phyloP scores from a whole-genome alignment of 768 basidiomycete species.

The Serendipita vermifera region DNA sequence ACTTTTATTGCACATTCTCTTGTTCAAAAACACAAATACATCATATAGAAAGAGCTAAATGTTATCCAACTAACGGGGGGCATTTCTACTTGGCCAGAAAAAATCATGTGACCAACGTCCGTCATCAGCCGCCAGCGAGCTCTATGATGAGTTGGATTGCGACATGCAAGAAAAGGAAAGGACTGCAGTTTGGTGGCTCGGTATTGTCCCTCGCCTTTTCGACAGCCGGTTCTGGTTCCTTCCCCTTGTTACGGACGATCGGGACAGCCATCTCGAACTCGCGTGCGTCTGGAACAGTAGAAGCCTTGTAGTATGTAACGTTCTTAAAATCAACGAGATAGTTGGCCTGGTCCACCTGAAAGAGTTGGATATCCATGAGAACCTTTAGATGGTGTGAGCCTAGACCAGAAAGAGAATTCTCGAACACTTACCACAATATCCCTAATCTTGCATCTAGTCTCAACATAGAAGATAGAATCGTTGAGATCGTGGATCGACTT shows the following conservation, averaged over 20 bases:
- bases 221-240: slow-evolving; percentile 43
- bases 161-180: slow-evolving; percentile 94
- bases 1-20: too few relatives aligned
- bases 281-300: slow-evolving; percentile 49
- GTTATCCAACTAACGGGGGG: too few relatives aligned
- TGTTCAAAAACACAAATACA: too few relatives aligned
- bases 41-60: too few relatives aligned
- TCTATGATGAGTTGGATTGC: slow-evolving; percentile 89
- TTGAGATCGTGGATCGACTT: slow-evolving; percentile 21
- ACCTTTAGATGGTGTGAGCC: slow-evolving; percentile 37
- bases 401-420: slow-evolving; percentile 6
- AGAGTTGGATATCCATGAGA: slow-evolving; percentile 93
- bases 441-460: slow-evolving; percentile 79
- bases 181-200: slow-evolving; percentile 24
- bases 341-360: slow-evolving; percentile 90
- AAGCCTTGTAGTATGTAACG: slow-evolving; percentile 82
- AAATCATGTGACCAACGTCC: not conserved
- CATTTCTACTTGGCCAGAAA: too few relatives aligned
- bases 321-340: slow-evolving; percentile 98
- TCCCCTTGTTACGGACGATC: slow-evolving; percentile 17
- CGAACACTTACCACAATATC: slow-evolving; percentile 68
- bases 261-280: slow-evolving; percentile 49
- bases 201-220: slow-evolving; percentile 34
- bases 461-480: slow-evolving; percentile 73
- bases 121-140: slow-evolving; percentile 51